Conservation (phyloP, 2,329 filamentous ascomycete species). For the Verticillium klebahnii region DNA sequence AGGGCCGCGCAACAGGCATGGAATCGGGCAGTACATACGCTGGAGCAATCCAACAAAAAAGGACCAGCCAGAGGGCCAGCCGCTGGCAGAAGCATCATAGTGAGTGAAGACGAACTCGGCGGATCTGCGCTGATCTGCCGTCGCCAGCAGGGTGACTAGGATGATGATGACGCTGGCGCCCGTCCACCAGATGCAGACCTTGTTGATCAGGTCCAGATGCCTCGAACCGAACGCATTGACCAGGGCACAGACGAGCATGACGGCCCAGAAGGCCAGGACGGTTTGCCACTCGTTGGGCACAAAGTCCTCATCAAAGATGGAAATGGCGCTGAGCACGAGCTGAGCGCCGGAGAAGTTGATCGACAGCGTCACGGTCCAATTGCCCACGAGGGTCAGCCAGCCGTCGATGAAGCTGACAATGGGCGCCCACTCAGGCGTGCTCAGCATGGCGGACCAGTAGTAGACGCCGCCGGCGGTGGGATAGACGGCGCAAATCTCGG, state of each 20-base stretch:
- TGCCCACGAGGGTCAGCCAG: slow-evolving; percentile 68
- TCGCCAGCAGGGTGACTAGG: slow-evolving; percentile 48
- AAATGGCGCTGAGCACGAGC: slow-evolving; percentile 53
- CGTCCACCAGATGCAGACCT: slow-evolving; percentile 71
- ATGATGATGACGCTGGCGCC: slow-evolving; percentile 52
- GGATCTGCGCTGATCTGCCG: slow-evolving; percentile 52
- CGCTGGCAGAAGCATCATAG: slow-evolving; percentile 61
- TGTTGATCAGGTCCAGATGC: slow-evolving; percentile 63
- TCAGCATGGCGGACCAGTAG: slow-evolving; percentile 67
- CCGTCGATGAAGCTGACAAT: slow-evolving; percentile 66
- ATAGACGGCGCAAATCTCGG: slow-evolving; percentile 66
- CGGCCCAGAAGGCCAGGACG: slow-evolving; percentile 66
- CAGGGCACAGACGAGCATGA: slow-evolving; percentile 59
- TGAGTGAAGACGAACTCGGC: slow-evolving; percentile 64
- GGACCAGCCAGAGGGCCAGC: slow-evolving; percentile 66
- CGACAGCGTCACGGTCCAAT: slow-evolving; percentile 60
- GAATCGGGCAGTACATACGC: slow-evolving; percentile 3
- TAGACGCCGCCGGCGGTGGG: slow-evolving; percentile 67
- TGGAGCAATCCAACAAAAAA: slow-evolving; percentile 69
- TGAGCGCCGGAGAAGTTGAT: slow-evolving; percentile 70
- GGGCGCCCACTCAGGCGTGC: slow-evolving; percentile 59
- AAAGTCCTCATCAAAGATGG: slow-evolving; percentile 66
- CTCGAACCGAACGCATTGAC: slow-evolving; percentile 62
- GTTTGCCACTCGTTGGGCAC: slow-evolving; percentile 66
- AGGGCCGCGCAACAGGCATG: background rate